Evolutionary conservation across 768 basidiomycete genomes (phyloP).

Genomic region (Termitomyces sp.): DNA sequence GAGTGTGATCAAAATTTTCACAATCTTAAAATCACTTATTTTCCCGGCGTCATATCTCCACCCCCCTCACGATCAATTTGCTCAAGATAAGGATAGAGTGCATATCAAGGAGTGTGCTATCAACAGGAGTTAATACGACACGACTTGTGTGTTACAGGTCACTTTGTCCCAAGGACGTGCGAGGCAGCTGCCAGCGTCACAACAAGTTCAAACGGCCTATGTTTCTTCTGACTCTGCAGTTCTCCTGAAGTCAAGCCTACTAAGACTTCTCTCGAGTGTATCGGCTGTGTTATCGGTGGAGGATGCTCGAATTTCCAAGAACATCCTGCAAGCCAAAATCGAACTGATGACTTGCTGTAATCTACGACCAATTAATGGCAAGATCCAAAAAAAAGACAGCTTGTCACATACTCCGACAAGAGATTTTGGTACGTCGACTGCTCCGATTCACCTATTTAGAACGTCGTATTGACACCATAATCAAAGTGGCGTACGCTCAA

Average conservation of each 20-base stretch:
- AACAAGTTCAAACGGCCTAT: no score
- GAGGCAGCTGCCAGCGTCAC: no score
- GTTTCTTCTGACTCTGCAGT: background rate
- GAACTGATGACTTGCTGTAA: background rate
- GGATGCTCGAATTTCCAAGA: background rate
- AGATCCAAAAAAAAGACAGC: background rate
- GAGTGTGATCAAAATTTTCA: no score
- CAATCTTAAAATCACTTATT: no score
- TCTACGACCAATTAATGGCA: background rate
- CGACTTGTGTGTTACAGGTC: no score
- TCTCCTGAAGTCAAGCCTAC: background rate
- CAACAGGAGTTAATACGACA: no score
- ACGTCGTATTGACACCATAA: background rate
- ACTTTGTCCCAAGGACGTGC: no score
- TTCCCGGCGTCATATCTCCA: no score
- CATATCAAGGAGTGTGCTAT: no score
- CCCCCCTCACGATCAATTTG: no score
- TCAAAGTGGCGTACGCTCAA: background rate
- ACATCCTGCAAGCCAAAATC: background rate
- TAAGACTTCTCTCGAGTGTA: background rate
- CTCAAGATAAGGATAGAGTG: no score
- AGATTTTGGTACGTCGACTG: background rate
- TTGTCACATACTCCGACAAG: background rate
- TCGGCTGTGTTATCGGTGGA: background rate
- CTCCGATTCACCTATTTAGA: background rate